These are phyloP conservation scores for Coprinellus micaceus DNA, from an alignment of 768 basidiomycete species.

Conservation along the genomic window DNA sequence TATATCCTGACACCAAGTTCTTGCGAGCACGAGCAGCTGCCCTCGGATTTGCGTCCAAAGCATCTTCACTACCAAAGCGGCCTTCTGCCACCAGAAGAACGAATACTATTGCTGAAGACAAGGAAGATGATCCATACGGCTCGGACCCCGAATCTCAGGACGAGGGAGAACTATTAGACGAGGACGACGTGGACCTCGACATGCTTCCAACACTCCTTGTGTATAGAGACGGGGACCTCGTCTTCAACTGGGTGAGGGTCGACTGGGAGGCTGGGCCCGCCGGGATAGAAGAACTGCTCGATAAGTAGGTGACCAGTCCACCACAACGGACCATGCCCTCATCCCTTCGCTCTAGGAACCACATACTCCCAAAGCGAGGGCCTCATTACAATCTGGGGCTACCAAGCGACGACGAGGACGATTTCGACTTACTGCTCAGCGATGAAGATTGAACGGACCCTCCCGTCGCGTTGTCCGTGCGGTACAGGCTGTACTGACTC, in stretches of 20 bases:
- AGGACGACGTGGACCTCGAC: constrained; percentile 70
- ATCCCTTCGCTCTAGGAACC: no score
- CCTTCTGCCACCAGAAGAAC: constrained; percentile 15
- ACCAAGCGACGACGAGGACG: constrained; percentile 47
- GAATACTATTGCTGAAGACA: constrained; percentile 29
- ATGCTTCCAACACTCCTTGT: constrained; percentile 77
- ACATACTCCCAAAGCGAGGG: constrained; percentile 22
- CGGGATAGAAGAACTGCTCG: constrained; percentile 67
- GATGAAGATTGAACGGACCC: constrained; percentile 37
- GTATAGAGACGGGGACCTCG: constrained; percentile 76
- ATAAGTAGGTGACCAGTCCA: constrained; percentile 57
- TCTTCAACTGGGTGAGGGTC: constrained; percentile 85
- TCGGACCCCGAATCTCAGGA: constrained; percentile 38
- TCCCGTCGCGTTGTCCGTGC: not conserved
- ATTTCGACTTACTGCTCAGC: constrained; percentile 51
- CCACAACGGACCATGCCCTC: no score
- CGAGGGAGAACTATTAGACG: constrained; percentile 44
- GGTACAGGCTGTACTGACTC: no score
- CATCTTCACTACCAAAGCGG: constrained; percentile 17
- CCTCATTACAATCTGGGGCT: constrained; percentile 44
- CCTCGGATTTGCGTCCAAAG: constrained; percentile 58
- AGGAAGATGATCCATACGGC: constrained; percentile 45
- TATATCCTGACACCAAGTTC: constrained; percentile 71
- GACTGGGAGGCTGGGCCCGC: constrained; percentile 77
- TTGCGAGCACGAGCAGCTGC: constrained; percentile 75